phyloP scores from a whole-genome alignment of 495 filamentous ascomycete genomes.

The Penicillium mononematosum region DNA sequence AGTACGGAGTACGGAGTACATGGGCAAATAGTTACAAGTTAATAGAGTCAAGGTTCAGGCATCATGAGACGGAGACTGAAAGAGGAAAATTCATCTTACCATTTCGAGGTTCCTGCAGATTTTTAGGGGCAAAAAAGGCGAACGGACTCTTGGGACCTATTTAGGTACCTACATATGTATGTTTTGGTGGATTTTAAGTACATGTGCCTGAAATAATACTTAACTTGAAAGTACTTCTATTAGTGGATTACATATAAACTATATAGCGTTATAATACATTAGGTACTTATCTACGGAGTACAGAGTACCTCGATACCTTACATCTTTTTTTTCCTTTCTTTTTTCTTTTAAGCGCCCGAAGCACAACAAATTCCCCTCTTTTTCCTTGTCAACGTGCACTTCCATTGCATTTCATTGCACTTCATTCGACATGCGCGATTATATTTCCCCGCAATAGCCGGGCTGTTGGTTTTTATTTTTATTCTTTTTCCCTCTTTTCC shows the following conservation, averaged over 20 bases:
- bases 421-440: slow-evolving; percentile 6
- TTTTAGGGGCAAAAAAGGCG: background rate
- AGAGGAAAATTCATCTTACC: slow-evolving; percentile 17
- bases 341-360: slow-evolving; percentile 36
- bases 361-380: slow-evolving; percentile 25
- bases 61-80: slow-evolving; percentile 2
- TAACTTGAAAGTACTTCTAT: background rate
- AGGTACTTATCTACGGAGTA: background rate
- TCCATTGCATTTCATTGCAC: background rate
- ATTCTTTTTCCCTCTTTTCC: background rate
- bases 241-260: background rate
- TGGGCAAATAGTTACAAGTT: too few relatives aligned
- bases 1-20: too few relatives aligned
- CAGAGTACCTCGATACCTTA: background rate
- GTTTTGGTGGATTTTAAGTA: background rate
- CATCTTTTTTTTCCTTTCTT: background rate
- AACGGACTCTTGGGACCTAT: background rate
- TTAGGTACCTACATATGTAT: background rate
- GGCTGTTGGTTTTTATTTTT: background rate
- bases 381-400: background rate
- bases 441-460: slow-evolving; percentile 12
- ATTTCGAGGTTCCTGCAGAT: slow-evolving; percentile 31
- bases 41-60: background rate
- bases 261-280: background rate
- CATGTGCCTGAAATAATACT: background rate